Base-by-base conservation (phyloP, 2,329 filamentous ascomycete genomes). In the Colletotrichum incanum region DNA sequence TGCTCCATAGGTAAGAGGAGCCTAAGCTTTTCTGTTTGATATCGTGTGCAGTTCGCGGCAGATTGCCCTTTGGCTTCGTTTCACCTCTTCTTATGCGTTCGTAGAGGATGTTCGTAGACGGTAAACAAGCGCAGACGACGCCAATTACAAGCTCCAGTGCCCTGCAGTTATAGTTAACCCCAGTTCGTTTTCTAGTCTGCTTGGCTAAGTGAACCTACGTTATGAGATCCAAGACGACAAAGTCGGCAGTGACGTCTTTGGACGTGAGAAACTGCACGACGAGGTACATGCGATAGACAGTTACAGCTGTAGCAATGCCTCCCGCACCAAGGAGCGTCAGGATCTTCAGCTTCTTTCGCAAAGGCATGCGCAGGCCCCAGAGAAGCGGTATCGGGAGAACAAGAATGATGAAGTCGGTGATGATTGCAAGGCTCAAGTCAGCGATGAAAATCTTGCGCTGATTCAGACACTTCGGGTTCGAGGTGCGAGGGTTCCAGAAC, bases 341-440 rank as follows among this genome's bases (percentile, higher is more conserved):
- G 34, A 83, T 79, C 66, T 79, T 80, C 3, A 82, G n/a, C 71
- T 81, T 83, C 68, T 79, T 80, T 3, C 58, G 60, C 26, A 75
- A 39, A 1, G 77, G 73, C 65, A 80, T 74, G 20, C 77, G 75
- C 41, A 83, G 68, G 0, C 72, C 75, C 78, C 77, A 80, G 1
- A 77, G 77, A 56, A 83, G 68, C 0, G 79, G 76, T 11, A 82
- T 74, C 3, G 81, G 82, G 7, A 84, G 64, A 11, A 81, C 18
- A 34, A 83, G 74, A 23, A 82, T 80, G 47, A 80, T 74, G 31
- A 79, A 66, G 65, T 83, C 81, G 28, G 79, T 81, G 7, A 82
- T 45, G 18, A 80, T 77, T 52, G 78, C 79, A 16, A 82, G 69
- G 16, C 76, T 72, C 1, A 79, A 76, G 52, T 83, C 82, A 12